phyloP scores from a whole-genome alignment of 129 eudicot genomes.

The Escallonia rubra region DNA sequence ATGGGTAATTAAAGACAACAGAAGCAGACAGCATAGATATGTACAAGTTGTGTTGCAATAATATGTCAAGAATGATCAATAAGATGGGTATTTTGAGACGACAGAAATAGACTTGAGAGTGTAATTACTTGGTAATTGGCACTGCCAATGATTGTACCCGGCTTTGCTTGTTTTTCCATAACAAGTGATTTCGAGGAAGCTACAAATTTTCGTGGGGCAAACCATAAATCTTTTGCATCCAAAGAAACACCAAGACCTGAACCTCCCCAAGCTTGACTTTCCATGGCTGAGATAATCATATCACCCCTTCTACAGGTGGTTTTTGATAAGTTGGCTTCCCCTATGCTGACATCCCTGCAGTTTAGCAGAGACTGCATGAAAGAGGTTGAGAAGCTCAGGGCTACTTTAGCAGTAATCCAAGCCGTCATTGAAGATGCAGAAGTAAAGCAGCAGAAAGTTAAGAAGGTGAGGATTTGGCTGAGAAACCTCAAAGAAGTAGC shows the following conservation, averaged over 20 bases:
- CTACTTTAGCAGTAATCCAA: slow-evolving; percentile 1
- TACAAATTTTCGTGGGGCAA: background rate
- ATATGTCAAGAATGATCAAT: no score
- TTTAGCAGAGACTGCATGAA: slow-evolving; percentile 5
- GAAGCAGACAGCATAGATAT: no score
- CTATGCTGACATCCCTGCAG: background rate
- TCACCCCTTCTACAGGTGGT: slow-evolving; percentile 23
- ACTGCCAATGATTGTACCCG: no score
- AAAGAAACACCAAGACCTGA: background rate
- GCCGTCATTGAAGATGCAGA: slow-evolving; percentile 25
- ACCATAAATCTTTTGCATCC: background rate
- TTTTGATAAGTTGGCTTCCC: slow-evolving; percentile 18
- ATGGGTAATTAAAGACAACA: no score
- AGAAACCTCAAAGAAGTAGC: slow-evolving; percentile 14
- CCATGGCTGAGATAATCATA: slow-evolving; percentile 19
- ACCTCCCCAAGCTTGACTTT: no score
- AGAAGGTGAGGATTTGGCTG: slow-evolving; percentile 11
- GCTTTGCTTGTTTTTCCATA: no score
- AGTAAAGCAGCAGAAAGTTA: background rate
- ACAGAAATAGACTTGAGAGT: no score
- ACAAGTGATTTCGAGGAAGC: background rate
- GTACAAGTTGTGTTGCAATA: no score
- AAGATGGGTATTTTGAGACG: no score
- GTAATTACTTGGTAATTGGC: no score
- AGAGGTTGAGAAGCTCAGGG: slow-evolving; percentile 14